Evolutionary conservation across 164 flowering plant genomes (phyloP).

Genomic region (Aristolochia californica): DNA sequence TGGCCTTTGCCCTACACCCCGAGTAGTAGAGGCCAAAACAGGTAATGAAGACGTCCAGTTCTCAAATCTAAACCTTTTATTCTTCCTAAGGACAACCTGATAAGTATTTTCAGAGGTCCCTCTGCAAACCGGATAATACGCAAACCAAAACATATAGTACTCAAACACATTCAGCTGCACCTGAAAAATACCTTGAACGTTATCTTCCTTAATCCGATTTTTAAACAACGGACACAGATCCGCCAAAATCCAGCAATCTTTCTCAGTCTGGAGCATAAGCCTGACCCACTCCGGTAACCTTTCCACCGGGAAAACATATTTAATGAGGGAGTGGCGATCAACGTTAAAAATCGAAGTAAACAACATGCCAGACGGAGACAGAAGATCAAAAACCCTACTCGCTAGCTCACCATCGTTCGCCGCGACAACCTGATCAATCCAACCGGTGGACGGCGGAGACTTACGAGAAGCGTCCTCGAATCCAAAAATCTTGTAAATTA

Average conservation of each 20-base stretch:
- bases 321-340: constrained; percentile 55
- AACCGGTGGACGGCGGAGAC: constrained; percentile 22
- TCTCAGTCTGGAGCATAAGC: constrained; percentile 33
- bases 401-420: constrained; percentile 28
- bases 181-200: constrained; percentile 32
- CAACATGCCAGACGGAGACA: constrained; percentile 52
- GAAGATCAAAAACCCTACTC: constrained; percentile 34
- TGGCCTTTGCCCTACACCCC: constrained; percentile 23
- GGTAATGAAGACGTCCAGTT: constrained; percentile 60
- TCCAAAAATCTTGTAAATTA: constrained; percentile 68
- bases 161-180: constrained; percentile 73
- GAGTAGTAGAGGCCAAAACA: constrained; percentile 26
- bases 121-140: constrained; percentile 70
- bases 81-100: constrained; percentile 16
- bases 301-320: constrained; percentile 67
- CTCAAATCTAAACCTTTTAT: constrained; percentile 41
- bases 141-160: constrained; percentile 86
- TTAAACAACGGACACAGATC: constrained; percentile 57
- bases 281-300: constrained; percentile 75
- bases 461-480: constrained; percentile 32
- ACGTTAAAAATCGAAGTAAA: constrained; percentile 43
- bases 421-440: constrained; percentile 43
- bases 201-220: constrained; percentile 39
- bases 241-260: constrained; percentile 28
- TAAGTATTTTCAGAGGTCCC: constrained; percentile 35